Evolutionary conservation across 1,284 basidiomycete genomes (phyloP), one percentile per base, ranked within the genome.

Genomic region (Trichosporon coremiiforme): DNA sequence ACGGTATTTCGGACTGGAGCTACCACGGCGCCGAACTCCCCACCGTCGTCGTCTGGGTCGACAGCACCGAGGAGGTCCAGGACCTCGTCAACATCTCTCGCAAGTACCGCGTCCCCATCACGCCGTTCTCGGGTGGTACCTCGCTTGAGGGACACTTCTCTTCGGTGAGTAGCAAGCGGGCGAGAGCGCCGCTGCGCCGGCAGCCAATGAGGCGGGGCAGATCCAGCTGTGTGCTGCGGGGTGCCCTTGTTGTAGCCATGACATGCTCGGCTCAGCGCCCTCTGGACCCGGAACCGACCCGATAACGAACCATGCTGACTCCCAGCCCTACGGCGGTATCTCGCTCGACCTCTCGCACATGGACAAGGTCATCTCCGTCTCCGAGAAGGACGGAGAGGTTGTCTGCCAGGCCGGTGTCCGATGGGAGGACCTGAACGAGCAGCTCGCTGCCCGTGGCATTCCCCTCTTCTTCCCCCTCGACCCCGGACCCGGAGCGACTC

Each of bases 401-500:
- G 88, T 92, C 0, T 91, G 91, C 71, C 92, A 94, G 79, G 87
- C 93, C n/a, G 95, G 93, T 6, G 86, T 89, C 17, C 87, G 89
- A 47, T 97, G 94, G 91, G 89, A 94, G 85, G 90, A 92, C 25
- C 87, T 98, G 57, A 98, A 98, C 76, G 88, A 89, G 22, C 86
- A 86, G 4, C 85, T 96, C 20, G 87, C 86, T 74, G 86, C 89
- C 66, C 86, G 90, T 81, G 90, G 89, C 6, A 88, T 92, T 65
- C 89, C 90, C 0, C 82, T 97, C 13, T 97, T 97, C 86, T 96
- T 95, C 79, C 95, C 95, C 0, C 89, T 95, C 73, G 92, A 94
- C 77, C 93, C 92, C 10, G 82, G 81, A 68, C 81, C 83, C 25
- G 85, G 85, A 8, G 94, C 94, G 0, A 94, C 92, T 0, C 90